Conservation (phyloP, 805 yeast genomes). For the Maudiozyma turicensis region DNA sequence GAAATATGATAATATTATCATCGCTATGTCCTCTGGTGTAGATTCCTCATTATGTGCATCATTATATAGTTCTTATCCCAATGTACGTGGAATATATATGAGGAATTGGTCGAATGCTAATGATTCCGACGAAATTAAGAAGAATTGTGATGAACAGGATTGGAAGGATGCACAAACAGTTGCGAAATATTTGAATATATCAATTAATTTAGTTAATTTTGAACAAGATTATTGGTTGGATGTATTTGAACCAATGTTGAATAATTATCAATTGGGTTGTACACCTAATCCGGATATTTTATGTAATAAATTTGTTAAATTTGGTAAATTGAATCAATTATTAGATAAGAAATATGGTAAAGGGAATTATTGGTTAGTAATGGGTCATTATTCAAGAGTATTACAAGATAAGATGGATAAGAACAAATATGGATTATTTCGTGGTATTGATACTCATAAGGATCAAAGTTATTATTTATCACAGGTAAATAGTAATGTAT, state of each 20-base stretch:
- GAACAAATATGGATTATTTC: slow-evolving; percentile 38
- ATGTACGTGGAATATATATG: slow-evolving; percentile 83
- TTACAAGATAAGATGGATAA: slow-evolving; percentile 20
- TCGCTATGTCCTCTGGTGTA: slow-evolving; percentile 96
- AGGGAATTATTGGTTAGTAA: slow-evolving; percentile 71
- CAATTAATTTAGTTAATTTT: slow-evolving; percentile 68
- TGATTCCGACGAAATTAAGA: slow-evolving; percentile 12
- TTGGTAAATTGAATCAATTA: slow-evolving; percentile 63
- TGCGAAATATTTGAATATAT: slow-evolving; percentile 50
- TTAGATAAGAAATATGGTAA: slow-evolving; percentile 33
- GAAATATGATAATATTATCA: slow-evolving; percentile 49
- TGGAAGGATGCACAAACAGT: slow-evolving; percentile 76
- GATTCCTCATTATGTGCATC: slow-evolving; percentile 89
- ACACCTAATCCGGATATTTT: slow-evolving; percentile 95
- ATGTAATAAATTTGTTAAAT: slow-evolving; percentile 79
- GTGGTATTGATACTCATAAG: slow-evolving; percentile 51
- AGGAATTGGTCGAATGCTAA: slow-evolving; percentile 59
- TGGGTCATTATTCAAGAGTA: slow-evolving; percentile 72
- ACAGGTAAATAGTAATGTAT: slow-evolving; percentile 40
- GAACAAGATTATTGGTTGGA: slow-evolving; percentile 89
- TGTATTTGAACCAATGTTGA: slow-evolving; percentile 89
- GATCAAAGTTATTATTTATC: slow-evolving; percentile 91
- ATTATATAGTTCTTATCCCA: slow-evolving; percentile 44
- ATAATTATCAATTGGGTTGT: slow-evolving; percentile 53
- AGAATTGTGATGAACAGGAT: slow-evolving; percentile 70